Evolutionary conservation across 768 basidiomycete species (phyloP), one percentile per base, ranked within the genome.

Genomic region (Panaeolus cyanescens): DNA sequence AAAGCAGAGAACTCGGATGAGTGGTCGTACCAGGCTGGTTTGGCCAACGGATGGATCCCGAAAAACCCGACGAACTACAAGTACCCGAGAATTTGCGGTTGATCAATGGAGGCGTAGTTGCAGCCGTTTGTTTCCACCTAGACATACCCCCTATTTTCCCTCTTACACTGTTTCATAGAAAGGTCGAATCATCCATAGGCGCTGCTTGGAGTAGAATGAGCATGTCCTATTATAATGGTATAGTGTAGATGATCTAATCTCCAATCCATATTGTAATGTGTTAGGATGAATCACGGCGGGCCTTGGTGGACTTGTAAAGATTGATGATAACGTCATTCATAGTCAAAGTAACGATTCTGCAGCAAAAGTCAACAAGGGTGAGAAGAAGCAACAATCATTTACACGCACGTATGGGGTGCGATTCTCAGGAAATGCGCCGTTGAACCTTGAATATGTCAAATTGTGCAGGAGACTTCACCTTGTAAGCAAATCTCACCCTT

Each of bases 401-500:
- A 15, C 12, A 68, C 87, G 75, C 69, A 91, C 90, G 95, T 95
- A 73, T 95, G 93, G 32, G 95, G 96, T 15, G 91, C 92, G 70
- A 96, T 96, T 34, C 95, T 85, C 67, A 96, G 70, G 75, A 97
- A 93, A 74, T 98, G 96, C 2, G 96, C 96, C 0, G 93, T 93
- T 2, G 94, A 94, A 39, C 96, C 92, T 94, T 64, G 25, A 55
- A 45, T 33, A 4, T 17, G 34, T 60, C 32, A 59, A 20, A 19
- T n/a, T 12, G 36, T 30, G 54, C 40, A 57, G 9, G 58, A 53
- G 19, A 33, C 60, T 15, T 20, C 30, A 12, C 34, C 64, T 68
- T 55, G 4, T 28, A 20, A n/a, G 36, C 32, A 7, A 20, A 28
- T 2, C 67, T 13, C 64, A 85, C 94, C 96, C 80, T 98, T 98